Evolutionary conservation across 371 early-diverging fungal species (phyloP).

Genomic region (Mortierella sp.): DNA sequence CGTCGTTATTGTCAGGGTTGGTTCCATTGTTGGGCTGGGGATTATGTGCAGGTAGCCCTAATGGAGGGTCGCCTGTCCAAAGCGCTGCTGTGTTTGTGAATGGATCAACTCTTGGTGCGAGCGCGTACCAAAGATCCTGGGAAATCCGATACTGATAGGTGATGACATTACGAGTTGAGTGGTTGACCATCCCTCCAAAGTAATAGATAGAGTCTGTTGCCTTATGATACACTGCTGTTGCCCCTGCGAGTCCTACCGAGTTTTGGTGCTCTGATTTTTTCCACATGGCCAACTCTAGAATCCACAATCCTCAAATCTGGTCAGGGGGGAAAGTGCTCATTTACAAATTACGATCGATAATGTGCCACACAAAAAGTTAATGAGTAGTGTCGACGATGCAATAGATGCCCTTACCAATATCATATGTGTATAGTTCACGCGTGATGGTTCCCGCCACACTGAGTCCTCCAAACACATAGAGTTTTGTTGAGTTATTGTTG

Average conservation of each 20-base stretch:
- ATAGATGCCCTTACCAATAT: constrained; percentile 21
- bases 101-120: constrained; percentile 47
- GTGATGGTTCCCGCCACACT: constrained; percentile 6
- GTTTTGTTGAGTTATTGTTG: constrained; percentile 26
- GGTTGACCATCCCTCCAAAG: constrained; percentile 52
- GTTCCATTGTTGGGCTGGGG: constrained; percentile 2
- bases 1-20: constrained; percentile 2
- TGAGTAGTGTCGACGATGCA: not conserved
- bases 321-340: no score
- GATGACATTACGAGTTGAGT: constrained; percentile 45
- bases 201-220: constrained; percentile 51
- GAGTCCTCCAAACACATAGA: constrained; percentile 45
- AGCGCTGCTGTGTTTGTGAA: constrained; percentile 23
- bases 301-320: no score
- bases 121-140: constrained; percentile 47
- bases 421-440: constrained; percentile 38
- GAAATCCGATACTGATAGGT: constrained; percentile 41
- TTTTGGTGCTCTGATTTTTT: constrained; percentile 35
- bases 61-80: not conserved
- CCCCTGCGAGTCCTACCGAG: constrained; percentile 42
- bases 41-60: no score
- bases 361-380: not conserved
- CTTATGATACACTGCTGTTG: constrained; percentile 44
- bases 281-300: constrained; percentile 25
- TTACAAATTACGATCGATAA: not conserved